Evolutionary conservation across 371 early-diverging fungal genomes (phyloP).

Genomic region (Nosema muscidifuracis): DNA sequence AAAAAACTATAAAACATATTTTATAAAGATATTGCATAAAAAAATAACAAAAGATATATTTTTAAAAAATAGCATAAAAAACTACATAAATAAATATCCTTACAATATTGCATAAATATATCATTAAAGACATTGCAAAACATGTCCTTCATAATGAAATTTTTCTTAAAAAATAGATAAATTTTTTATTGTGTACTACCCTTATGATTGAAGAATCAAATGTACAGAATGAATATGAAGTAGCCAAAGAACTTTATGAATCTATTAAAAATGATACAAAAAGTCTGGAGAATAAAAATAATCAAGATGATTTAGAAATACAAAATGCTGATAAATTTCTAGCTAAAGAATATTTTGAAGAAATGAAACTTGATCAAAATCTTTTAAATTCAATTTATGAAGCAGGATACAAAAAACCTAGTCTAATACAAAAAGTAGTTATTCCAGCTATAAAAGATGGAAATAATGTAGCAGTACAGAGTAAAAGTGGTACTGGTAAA

Average conservation of each 20-base stretch:
- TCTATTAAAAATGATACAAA: conserved; percentile 43
- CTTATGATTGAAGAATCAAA: conserved; percentile 9
- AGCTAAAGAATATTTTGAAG: conserved; percentile 27
- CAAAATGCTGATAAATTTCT: conserved; percentile 23
- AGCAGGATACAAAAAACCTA: conserved; percentile 92
- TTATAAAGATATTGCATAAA: no score
- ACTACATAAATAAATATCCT: no score
- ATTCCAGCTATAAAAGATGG: conserved; percentile 91
- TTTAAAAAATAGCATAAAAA: no score
- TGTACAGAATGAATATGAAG: conserved; percentile 37
- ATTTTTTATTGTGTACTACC: no score
- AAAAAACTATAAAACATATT: no score
- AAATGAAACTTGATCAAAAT: conserved; percentile 42
- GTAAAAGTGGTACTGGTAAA: conserved; percentile 87
- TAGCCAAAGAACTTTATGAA: conserved; percentile 39
- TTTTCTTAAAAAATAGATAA: no score
- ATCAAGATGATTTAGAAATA: neutral
- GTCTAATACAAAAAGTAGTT: conserved; percentile 94
- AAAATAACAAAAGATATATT: no score
- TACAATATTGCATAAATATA: no score
- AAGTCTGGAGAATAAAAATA: neutral
- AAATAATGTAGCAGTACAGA: conserved; percentile 67
- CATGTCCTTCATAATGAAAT: no score
- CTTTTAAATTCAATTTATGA: conserved; percentile 92
- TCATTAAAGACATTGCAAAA: no score